Evolutionary conservation across 352 stramenopile species (phyloP).

Genomic region (Elongisporangium undulatum): DNA sequence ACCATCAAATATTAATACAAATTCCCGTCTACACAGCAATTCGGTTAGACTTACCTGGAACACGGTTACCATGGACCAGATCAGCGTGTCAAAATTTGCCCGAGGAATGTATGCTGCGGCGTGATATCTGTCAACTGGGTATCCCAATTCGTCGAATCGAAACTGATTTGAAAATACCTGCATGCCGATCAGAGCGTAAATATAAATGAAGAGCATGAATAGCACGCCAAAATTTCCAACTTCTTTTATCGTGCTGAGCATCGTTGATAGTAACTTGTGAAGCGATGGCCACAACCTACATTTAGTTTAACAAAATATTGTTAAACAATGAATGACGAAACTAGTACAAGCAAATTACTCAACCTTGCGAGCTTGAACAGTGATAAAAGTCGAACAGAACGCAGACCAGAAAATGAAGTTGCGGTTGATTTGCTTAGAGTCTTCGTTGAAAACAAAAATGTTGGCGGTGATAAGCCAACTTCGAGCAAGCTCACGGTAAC

Average conservation of each 20-base stretch:
- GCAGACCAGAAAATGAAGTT: slow-evolving; percentile 67
- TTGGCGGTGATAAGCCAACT: slow-evolving; percentile 33
- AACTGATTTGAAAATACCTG: slow-evolving; percentile 92
- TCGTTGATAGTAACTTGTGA: slow-evolving; percentile 89
- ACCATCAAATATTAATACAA: neutral
- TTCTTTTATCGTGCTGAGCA: slow-evolving; percentile 86
- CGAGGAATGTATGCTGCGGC: slow-evolving; percentile 32
- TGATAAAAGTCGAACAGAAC: slow-evolving; percentile 82
- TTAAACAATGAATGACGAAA: no score
- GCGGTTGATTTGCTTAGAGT: slow-evolving; percentile 12
- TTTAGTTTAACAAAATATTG: neutral
- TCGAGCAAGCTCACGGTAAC: slow-evolving; percentile 37
- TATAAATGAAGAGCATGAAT: slow-evolving; percentile 92
- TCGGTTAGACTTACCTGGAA: slow-evolving; percentile 36
- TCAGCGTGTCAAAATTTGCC: slow-evolving; percentile 64
- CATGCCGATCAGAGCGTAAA: slow-evolving; percentile 91
- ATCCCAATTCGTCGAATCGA: slow-evolving; percentile 78
- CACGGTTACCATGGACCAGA: slow-evolving; percentile 67
- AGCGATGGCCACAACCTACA: slow-evolving; percentile 87
- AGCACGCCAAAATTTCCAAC: slow-evolving; percentile 91
- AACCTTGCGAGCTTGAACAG: slow-evolving; percentile 89
- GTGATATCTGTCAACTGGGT: slow-evolving; percentile 25
- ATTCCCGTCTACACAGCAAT: no score
- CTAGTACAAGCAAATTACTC: no score
- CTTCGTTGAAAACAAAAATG: slow-evolving; percentile 17